These are phyloP conservation scores for Chenopodium suecicum DNA, from an alignment of 148 eudicot genomes.

Conservation along the genomic window DNA sequence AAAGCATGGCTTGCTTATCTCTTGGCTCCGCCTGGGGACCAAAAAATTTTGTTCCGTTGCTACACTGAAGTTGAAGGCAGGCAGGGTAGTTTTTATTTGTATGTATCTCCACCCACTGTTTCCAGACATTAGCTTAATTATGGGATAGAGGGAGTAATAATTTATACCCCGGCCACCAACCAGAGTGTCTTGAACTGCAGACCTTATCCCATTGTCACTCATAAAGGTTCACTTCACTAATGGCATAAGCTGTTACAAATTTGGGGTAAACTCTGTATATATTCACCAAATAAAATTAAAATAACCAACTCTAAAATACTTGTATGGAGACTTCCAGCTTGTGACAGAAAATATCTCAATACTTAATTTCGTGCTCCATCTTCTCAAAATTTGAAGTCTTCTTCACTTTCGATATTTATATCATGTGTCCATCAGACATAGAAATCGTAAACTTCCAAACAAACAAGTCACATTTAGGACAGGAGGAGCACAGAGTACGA, in stretches of 20 bases:
- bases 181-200: neutral
- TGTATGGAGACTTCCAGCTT: constrained; percentile 3
- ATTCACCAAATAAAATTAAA: neutral
- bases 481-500: neutral
- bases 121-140: neutral
- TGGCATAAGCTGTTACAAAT: neutral
- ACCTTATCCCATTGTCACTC: neutral
- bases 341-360: neutral
- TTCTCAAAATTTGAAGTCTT: neutral
- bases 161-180: neutral
- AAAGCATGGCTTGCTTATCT: neutral
- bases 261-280: neutral
- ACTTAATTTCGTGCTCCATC: neutral
- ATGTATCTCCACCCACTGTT: no score
- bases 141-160: neutral
- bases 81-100: neutral
- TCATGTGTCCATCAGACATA: neutral
- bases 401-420: neutral
- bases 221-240: neutral
- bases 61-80: neutral
- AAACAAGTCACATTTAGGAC: no score
- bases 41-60: neutral
- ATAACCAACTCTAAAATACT: neutral
- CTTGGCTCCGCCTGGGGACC: neutral
- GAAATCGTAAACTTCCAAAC: no score